Conservation (phyloP, 495 filamentous ascomycete species). For the Penicillium manginii region DNA sequence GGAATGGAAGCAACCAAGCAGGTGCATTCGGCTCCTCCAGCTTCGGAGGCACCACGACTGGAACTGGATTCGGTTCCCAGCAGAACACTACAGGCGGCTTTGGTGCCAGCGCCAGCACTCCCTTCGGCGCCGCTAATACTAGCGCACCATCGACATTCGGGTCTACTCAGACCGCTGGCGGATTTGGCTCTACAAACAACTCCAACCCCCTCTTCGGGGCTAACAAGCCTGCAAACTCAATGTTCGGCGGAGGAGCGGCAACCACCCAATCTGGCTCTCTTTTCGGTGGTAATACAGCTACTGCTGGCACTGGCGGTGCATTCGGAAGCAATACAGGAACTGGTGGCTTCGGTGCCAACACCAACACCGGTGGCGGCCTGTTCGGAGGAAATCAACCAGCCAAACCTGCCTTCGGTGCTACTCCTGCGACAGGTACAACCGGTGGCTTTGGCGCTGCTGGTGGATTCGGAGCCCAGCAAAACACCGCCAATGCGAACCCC, state of each 20-base stretch:
- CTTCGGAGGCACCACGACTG: slow-evolving; percentile 38
- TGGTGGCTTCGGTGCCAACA: slow-evolving; percentile 25
- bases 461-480: slow-evolving; percentile 45
- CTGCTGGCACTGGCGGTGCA: slow-evolving; percentile 29
- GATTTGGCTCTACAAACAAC: slow-evolving; percentile 53
- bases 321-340: slow-evolving; percentile 38
- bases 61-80: slow-evolving; percentile 45
- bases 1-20: slow-evolving; percentile 77
- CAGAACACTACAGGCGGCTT: slow-evolving; percentile 54
- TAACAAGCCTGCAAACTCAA: slow-evolving; percentile 40
- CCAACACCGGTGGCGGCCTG: slow-evolving; percentile 35
- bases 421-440: slow-evolving; percentile 38
- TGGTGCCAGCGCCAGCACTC: slow-evolving; percentile 47
- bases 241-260: slow-evolving; percentile 40
- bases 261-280: slow-evolving; percentile 39
- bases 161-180: slow-evolving; percentile 56
- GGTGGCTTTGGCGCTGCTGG: slow-evolving; percentile 32
- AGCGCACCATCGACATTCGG: slow-evolving; percentile 47
- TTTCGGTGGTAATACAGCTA: slow-evolving; percentile 39
- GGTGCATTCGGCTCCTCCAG: slow-evolving; percentile 75
- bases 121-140: slow-evolving; percentile 52
- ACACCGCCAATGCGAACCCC: slow-evolving; percentile 38
- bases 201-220: slow-evolving; percentile 46
- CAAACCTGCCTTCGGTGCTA: slow-evolving; percentile 43
- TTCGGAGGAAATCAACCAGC: slow-evolving; percentile 51